Conservation (phyloP, 306 rosid species). For the Trichosanthes truncata region DNA sequence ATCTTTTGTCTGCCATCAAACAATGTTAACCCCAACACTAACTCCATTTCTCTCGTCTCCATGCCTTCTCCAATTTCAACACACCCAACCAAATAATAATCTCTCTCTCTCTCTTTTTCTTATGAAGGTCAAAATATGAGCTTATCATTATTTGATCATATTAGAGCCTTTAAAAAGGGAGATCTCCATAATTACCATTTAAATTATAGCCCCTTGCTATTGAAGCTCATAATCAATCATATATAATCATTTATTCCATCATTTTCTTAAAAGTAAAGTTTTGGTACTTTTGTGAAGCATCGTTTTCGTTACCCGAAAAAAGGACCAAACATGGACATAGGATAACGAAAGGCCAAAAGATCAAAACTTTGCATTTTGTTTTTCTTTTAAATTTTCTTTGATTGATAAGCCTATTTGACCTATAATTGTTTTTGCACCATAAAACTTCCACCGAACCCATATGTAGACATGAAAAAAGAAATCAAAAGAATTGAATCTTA, state of each 20-base stretch:
- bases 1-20: conserved; percentile 3
- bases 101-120: not conserved
- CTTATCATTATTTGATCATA: not conserved
- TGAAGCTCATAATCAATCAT: conserved; percentile 15
- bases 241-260: conserved; percentile 3
- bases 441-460: not conserved
- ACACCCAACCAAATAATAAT: no score
- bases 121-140: not conserved
- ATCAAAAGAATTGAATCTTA: not conserved
- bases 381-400: not conserved
- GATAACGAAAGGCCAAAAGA: not conserved
- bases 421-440: not conserved
- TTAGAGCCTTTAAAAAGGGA: not conserved
- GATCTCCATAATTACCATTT: not conserved
- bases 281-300: conserved; percentile 15
- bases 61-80: no score
- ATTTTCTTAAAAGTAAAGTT: conserved; percentile 10
- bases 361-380: no score
- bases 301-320: not conserved
- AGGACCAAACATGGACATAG: not conserved
- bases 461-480: not conserved
- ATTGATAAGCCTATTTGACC: not conserved
- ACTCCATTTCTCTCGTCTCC: not conserved
- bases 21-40: not conserved
- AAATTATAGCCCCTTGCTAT: not conserved